A percentile compares a stretch with the other conserved stretches of the same genome.
Conservation (phyloP, 129 eudicot genomes). For the Calendula officinalis region DNA sequence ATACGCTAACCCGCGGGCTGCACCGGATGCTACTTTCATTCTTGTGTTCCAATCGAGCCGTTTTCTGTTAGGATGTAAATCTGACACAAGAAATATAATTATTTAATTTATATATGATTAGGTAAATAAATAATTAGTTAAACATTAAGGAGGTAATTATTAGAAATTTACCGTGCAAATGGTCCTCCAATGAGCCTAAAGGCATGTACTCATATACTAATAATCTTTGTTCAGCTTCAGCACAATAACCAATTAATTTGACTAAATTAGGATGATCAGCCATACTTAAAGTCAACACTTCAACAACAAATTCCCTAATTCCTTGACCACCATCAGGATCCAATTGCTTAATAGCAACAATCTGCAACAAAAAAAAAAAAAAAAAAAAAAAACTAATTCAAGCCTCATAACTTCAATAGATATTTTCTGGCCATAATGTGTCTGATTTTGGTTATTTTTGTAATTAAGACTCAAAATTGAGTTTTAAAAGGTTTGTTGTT, state of each 20-base stretch:
- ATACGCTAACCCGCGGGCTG: slow-evolving; percentile 79
- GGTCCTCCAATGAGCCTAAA: slow-evolving; percentile 78
- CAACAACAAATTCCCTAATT: slow-evolving; percentile 69
- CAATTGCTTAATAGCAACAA: slow-evolving; percentile 81
- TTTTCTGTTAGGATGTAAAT: slow-evolving; percentile 24
- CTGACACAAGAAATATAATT: slow-evolving; percentile 20
- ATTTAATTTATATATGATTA: background rate
- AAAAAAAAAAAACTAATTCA: background rate
- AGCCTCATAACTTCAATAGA: slow-evolving; percentile 1
- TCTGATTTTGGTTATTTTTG: no score
- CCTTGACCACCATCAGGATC: slow-evolving; percentile 75
- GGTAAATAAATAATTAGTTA: background rate
- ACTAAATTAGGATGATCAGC: slow-evolving; percentile 83
- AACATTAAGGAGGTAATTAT: background rate
- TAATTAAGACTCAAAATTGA: no score
- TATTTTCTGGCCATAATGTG: background rate
- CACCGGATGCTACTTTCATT: slow-evolving; percentile 87
- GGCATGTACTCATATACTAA: slow-evolving; percentile 89
- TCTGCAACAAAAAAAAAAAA: slow-evolving; percentile 31
- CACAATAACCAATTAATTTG: slow-evolving; percentile 77
- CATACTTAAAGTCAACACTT: slow-evolving; percentile 60
- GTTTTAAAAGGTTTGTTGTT: no score
- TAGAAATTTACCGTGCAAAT: slow-evolving; percentile 50
- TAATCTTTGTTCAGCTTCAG: slow-evolving; percentile 76
- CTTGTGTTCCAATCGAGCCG: slow-evolving; percentile 74